These are phyloP conservation scores for Hexamita inflata DNA, from an alignment of 208 protist genomes.

Conservation along the genomic window DNA sequence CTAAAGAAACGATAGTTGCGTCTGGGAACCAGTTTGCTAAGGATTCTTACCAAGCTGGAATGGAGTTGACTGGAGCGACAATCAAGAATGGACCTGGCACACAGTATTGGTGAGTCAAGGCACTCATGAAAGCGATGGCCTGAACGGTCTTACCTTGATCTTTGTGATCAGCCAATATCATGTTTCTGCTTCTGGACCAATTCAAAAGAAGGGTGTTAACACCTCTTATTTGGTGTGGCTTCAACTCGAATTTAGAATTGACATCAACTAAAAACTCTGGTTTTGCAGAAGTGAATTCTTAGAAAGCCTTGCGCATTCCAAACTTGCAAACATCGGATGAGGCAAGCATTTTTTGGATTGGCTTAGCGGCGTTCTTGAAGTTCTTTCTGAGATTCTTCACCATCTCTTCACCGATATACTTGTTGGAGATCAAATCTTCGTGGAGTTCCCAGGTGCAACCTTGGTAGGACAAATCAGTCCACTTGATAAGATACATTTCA, in stretches of 20 bases:
- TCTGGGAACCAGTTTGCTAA: constrained; percentile 30
- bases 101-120: neutral
- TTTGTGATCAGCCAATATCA: constrained; percentile 41
- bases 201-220: constrained; percentile 15
- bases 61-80: constrained; percentile 36
- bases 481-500: constrained; percentile 3
- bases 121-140: constrained; percentile 28
- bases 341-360: neutral
- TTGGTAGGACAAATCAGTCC: neutral
- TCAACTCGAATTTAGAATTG: neutral
- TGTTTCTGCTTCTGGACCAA: neutral
- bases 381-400: neutral
- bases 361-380: neutral
- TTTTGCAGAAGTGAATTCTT: neutral
- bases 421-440: constrained; percentile 19
- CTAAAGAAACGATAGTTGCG: constrained; percentile 19
- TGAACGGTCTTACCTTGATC: constrained; percentile 46
- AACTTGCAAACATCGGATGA: neutral
- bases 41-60: constrained; percentile 38
- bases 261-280: neutral
- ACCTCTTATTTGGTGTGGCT: constrained; percentile 35
- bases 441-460: neutral
- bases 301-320: neutral
- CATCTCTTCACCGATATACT: neutral
- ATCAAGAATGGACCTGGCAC: constrained; percentile 40